A percentile compares a stretch with the other conserved stretches of the same genome.
phyloP scores from a whole-genome alignment of 495 filamentous ascomycete genomes.

The Aspergillus affinis region DNA sequence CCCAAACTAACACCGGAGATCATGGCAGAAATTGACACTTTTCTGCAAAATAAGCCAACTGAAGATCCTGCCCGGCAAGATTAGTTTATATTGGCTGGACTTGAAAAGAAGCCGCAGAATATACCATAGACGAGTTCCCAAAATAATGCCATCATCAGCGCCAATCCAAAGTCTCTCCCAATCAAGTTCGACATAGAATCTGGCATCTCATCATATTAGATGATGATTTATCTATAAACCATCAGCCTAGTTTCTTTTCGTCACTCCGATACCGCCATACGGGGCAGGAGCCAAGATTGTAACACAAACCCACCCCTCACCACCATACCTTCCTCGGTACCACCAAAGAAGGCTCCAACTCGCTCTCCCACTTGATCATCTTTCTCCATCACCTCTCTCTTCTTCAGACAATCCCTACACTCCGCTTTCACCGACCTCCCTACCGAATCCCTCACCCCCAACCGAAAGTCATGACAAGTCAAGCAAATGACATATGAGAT shows the following conservation, averaged over 20 bases:
- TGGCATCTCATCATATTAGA: too few relatives aligned
- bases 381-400: not conserved
- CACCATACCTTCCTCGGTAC: not conserved
- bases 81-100: constrained; percentile 1
- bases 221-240: too few relatives aligned
- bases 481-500: constrained; percentile 29
- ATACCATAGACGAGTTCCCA: not conserved
- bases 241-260: not conserved
- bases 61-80: constrained; percentile 23
- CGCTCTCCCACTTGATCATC: not conserved
- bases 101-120: not conserved
- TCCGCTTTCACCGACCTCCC: constrained; percentile 13
- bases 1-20: constrained; percentile 66
- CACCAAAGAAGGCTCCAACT: too few relatives aligned
- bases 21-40: constrained; percentile 66
- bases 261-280: not conserved
- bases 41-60: constrained; percentile 63
- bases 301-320: not conserved
- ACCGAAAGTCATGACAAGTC: constrained; percentile 27
- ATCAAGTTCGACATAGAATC: too few relatives aligned
- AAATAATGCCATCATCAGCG: not conserved
- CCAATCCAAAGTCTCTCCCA: too few relatives aligned
- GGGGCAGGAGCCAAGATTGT: not conserved
- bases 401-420: constrained; percentile 7
- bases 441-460: constrained; percentile 15